Percentiles rank a stretch among this genome's conserved stretches.
phyloP scores from a whole-genome alignment of 805 yeast species.

The Hermanozyma aechmeae region DNA sequence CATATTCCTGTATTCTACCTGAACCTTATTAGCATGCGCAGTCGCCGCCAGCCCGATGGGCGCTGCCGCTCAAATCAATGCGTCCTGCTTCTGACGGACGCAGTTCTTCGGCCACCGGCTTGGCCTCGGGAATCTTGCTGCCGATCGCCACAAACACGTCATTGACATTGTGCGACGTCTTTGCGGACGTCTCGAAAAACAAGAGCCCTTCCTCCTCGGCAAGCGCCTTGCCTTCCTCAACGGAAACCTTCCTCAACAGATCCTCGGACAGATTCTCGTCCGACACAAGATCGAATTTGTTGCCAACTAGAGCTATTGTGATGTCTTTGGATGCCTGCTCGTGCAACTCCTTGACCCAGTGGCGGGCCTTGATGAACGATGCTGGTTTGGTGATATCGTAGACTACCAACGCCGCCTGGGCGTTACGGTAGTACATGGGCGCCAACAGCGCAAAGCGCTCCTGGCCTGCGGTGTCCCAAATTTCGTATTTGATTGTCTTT shows the following conservation, averaged over 20 bases:
- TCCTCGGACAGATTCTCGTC: slow-evolving; percentile 33
- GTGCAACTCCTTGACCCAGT: slow-evolving; percentile 73
- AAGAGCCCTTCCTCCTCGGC: slow-evolving; percentile 88
- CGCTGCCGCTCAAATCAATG: no score
- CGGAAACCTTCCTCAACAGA: slow-evolving; percentile 63
- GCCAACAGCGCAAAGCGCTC: slow-evolving; percentile 71
- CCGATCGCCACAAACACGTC: slow-evolving; percentile 91
- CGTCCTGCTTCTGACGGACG: no score
- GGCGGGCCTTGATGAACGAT: slow-evolving; percentile 62
- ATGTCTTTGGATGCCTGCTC: slow-evolving; percentile 70
- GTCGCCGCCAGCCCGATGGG: no score
- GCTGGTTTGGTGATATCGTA: slow-evolving; percentile 64
- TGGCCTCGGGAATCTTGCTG: slow-evolving; percentile 58
- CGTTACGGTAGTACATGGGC: slow-evolving; percentile 77
- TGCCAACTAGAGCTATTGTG: slow-evolving; percentile 79
- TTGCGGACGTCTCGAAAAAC: slow-evolving; percentile 93
- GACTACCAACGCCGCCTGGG: slow-evolving; percentile 72
- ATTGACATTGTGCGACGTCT: slow-evolving; percentile 79
- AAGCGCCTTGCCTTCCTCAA: slow-evolving; percentile 76
- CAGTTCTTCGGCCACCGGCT: slow-evolving; percentile 9
- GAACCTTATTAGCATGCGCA: no score
- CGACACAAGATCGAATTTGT: slow-evolving; percentile 50
- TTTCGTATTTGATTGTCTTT: slow-evolving; percentile 58
- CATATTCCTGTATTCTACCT: no score
- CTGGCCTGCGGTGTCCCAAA: slow-evolving; percentile 87